Percentiles rank a stretch among this genome's conserved stretches.
Evolutionary conservation across 176 grass and related monocot species (phyloP).

Genomic region (Ananas comosus): DNA sequence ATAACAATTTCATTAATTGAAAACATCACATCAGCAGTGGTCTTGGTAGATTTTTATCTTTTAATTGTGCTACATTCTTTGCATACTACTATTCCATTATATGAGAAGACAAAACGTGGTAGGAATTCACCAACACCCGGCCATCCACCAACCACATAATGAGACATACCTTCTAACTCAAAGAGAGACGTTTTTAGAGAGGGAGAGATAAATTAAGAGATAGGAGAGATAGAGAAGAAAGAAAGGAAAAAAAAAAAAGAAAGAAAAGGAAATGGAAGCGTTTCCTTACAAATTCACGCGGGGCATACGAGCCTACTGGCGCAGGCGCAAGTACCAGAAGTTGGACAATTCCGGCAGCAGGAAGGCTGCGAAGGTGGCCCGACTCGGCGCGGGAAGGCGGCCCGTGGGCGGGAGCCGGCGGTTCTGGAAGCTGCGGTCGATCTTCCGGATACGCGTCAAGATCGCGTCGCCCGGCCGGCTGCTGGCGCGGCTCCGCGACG

Average conservation of each 20-base stretch:
- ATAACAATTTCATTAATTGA: too few species aligned
- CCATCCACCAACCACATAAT: too few species aligned
- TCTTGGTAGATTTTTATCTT: too few species aligned
- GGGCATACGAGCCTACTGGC: slow-evolving; percentile 70
- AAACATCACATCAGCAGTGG: too few species aligned
- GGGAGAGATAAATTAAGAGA: not conserved
- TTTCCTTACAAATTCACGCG: slow-evolving; percentile 61
- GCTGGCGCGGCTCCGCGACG: slow-evolving; percentile 49
- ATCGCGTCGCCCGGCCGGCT: slow-evolving; percentile 35
- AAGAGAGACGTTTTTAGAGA: too few species aligned
- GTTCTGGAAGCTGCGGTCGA: slow-evolving; percentile 37
- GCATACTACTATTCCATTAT: too few species aligned
- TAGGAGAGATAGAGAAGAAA: not conserved
- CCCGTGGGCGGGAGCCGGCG: slow-evolving; percentile 20
- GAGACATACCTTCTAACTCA: too few species aligned
- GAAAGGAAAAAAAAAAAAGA: not conserved
- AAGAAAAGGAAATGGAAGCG: slow-evolving; percentile 29
- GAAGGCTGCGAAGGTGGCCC: slow-evolving; percentile 20
- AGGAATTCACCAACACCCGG: too few species aligned
- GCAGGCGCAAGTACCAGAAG: slow-evolving; percentile 38
- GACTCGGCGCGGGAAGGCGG: slow-evolving; percentile 27
- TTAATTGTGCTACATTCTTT: too few species aligned
- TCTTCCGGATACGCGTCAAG: slow-evolving; percentile 25
- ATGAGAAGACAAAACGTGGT: too few species aligned
- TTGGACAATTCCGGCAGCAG: slow-evolving; percentile 25